Evolutionary conservation across 768 basidiomycete genomes (phyloP), one percentile per base, ranked within the genome.

Genomic region (Filobasidium wieringae): DNA sequence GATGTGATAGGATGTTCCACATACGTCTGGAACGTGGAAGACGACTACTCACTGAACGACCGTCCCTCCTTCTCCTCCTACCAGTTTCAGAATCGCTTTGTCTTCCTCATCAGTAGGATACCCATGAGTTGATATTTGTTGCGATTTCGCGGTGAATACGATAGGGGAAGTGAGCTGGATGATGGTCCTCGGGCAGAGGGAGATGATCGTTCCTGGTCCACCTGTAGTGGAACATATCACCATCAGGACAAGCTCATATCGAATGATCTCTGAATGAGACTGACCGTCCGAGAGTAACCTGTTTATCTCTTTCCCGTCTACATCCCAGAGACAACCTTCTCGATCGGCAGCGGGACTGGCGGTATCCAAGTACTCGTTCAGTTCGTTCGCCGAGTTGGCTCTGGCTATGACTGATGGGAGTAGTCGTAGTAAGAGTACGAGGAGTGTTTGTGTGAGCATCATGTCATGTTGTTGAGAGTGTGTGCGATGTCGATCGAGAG

Each of bases 111-210:
- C 74, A 12, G 63, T 62, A 4, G 77, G 77, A 59, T 73, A 76
- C 5, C 76, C 77, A n/a, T 68, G 63, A 0, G 77, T 78, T 14
- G 75, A 72, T 29, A 78, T 61, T 50, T 75, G 72, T 32, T 75
- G 76, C 39, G 70, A 67, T 22, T 72, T 70, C 2, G 74, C 72
- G 7, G 70, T 70, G 63, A 77, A 72, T 32, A 71, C 59, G 64
- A 77, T 74, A 2, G 72, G 64, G 0, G 68, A 65, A 7, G 68
- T 63, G 27, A 77, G 57, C 5, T 62, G 62, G 55, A 76, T 74
- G 7, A 60, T 36, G 11, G 66, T 61, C 1, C 53, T 53, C 0
- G 70, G 75, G 49, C 69, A 71, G 9, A 77, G 69, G 24, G 66
- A 61, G 43, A 77, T 71, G 43, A 66, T 68, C 2, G 73, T 75